Evolutionary conservation across 2,329 filamentous ascomycete genomes (phyloP).

Genomic region (Diaporthe sp.): DNA sequence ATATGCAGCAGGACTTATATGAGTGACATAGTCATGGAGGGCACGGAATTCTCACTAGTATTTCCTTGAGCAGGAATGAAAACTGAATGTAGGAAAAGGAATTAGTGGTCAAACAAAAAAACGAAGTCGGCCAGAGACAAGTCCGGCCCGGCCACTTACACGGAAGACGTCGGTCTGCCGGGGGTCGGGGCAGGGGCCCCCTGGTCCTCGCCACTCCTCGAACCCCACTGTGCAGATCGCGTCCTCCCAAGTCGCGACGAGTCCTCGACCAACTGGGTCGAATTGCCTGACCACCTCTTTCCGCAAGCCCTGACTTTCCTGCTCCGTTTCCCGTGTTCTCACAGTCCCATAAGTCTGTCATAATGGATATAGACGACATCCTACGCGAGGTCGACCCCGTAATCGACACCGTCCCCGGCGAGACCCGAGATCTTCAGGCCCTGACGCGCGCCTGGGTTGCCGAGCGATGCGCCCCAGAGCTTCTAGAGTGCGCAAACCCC

Average conservation of each 20-base stretch:
- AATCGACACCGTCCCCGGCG: conserved; percentile 62
- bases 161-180: neutral
- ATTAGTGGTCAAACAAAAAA: neutral
- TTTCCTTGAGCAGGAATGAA: neutral
- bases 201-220: neutral
- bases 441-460: conserved; percentile 94
- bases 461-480: conserved; percentile 87
- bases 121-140: neutral
- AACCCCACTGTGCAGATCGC: conserved; percentile 19
- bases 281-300: neutral
- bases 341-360: neutral
- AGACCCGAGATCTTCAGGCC: conserved; percentile 83
- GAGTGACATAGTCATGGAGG: neutral
- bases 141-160: conserved; percentile 3
- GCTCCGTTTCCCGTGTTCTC: neutral
- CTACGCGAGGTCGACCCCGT: conserved; percentile 77
- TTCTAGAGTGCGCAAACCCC: conserved; percentile 73
- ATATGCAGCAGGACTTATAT: neutral
- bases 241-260: conserved; percentile 8
- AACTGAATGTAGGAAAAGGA: neutral
- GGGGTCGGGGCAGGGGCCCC: neutral
- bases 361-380: conserved; percentile 85
- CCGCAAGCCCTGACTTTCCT: neutral
- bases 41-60: neutral
- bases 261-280: neutral